Base-by-base conservation (phyloP, 768 basidiomycete species). In the Terana coerulea region DNA sequence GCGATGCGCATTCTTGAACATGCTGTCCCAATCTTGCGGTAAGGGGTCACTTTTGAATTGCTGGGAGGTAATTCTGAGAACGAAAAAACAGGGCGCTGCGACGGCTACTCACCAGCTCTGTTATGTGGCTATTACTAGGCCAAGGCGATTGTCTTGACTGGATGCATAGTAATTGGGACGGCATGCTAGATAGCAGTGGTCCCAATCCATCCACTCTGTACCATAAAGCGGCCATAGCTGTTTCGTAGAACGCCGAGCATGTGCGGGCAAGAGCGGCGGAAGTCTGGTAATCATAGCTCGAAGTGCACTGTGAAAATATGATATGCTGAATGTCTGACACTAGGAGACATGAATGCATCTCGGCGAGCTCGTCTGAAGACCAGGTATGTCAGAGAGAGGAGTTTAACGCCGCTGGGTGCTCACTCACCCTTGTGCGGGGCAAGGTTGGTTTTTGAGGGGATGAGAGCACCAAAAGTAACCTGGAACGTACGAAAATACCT, bases 141-240 rank as follows among this genome's bases (percentile, higher is more conserved):
- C 45, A 26, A 5, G 1, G 14, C 15, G 5, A 33, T 2, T 10
- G 30, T 2, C 45, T 29, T n/a, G 5, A 14, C 4, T 28, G 19
- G 11, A 25, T 36, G 37, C 47, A 37, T n/a, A 49, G 3, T n/a
- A 37, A 21, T 14, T 28, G 25, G n/a, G 47, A 26, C 7, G 47
- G 47, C 21, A 25, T 26, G 47, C 47, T 36, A 28, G 36, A n/a
- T 7, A 39, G 17, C 3, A 37, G 17, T 2, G 47, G 34, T 1
- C 35, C 34, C 5, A 49, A 37, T 2, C 35, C 47, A 28, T 49
- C 47, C 1, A 49, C 9, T 12, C 15, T 36, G 15, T 40, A 30
- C 47, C 47, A 49, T 4, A 49, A 30, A 2, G 35, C 47, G 11
- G 36, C 47, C 47, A 49, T 49, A 4, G 47, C 47, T 8, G 47